These are phyloP conservation scores for Ricinus communis DNA, from an alignment of 345 rosid genomes.

Conservation along the genomic window DNA sequence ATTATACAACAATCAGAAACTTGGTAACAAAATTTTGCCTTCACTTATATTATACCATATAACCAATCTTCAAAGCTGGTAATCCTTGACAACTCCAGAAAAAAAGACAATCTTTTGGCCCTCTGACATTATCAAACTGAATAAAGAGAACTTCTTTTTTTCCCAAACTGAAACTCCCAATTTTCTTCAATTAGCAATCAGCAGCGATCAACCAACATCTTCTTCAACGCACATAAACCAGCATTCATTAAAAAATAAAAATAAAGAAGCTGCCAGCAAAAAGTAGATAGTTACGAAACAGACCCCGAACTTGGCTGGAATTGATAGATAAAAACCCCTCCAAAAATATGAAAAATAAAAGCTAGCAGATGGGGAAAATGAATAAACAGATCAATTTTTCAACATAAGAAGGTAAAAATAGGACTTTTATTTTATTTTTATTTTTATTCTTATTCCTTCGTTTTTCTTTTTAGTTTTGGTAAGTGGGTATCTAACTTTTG, in stretches of 20 bases:
- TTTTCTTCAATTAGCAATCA: slow-evolving; percentile 1
- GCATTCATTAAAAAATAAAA: not conserved
- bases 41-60: slow-evolving; percentile 9
- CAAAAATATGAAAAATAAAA: not conserved
- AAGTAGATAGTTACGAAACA: not conserved
- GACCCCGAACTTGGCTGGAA: slow-evolving; percentile 5
- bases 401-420: slow-evolving; percentile 14
- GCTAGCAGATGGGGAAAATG: too few species aligned
- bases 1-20: slow-evolving; percentile 11
- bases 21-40: slow-evolving; percentile 5
- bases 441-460: too few species aligned
- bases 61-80: not conserved
- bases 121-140: not conserved
- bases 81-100: not conserved
- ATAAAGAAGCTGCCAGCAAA: not conserved
- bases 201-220: slow-evolving; percentile 12
- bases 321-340: not conserved
- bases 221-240: not conserved
- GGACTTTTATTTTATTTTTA: not conserved
- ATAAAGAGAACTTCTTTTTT: not conserved
- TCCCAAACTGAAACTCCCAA: slow-evolving; percentile 2
- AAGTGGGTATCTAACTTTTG: slow-evolving; percentile 40
- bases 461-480: too few species aligned
- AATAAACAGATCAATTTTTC: not conserved
- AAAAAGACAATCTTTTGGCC: not conserved